These are phyloP conservation scores for Teratosphaeria pseudoeucalypti DNA, from an alignment of 2,329 filamentous ascomycete species.

Conservation along the genomic window DNA sequence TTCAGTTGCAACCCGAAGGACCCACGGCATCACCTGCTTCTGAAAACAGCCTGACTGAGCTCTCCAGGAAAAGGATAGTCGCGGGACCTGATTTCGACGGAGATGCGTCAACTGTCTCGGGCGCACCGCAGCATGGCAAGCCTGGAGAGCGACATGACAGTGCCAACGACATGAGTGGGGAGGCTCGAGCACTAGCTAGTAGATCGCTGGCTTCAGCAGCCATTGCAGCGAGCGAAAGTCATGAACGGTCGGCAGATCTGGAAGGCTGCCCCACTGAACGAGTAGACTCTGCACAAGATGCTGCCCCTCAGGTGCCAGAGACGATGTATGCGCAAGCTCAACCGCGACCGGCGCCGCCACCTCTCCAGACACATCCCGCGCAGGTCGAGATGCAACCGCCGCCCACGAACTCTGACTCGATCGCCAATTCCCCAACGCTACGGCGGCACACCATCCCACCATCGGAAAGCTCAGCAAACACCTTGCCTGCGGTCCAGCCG, in stretches of 20 bases:
- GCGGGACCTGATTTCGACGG: neutral
- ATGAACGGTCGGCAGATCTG: neutral
- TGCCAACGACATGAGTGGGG: neutral
- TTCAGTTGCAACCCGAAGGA: neutral
- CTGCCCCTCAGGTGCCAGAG: conserved; percentile 6
- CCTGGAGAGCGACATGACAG: conserved; percentile 1
- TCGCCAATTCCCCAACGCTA: conserved; percentile 15
- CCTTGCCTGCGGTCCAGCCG: conserved; percentile 17
- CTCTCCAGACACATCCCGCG: neutral
- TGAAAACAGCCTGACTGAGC: neutral
- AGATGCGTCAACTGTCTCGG: neutral
- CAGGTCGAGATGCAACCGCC: neutral
- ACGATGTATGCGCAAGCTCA: neutral
- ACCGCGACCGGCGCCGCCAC: neutral
- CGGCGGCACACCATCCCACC: conserved; percentile 11
- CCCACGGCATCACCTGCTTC: neutral
- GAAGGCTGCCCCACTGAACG: neutral
- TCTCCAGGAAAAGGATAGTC: neutral
- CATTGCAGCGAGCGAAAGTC: neutral
- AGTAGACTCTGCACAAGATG: conserved; percentile 14
- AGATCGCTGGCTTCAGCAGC: neutral
- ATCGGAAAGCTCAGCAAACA: conserved; percentile 4
- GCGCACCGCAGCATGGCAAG: neutral
- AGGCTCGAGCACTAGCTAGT: neutral
- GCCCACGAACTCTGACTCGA: conserved; percentile 1